A percentile compares a stretch with the other conserved stretches of the same genome.
Conservation (phyloP, 352 stramenopile species). For the Aphanomyces cochlioides region DNA sequence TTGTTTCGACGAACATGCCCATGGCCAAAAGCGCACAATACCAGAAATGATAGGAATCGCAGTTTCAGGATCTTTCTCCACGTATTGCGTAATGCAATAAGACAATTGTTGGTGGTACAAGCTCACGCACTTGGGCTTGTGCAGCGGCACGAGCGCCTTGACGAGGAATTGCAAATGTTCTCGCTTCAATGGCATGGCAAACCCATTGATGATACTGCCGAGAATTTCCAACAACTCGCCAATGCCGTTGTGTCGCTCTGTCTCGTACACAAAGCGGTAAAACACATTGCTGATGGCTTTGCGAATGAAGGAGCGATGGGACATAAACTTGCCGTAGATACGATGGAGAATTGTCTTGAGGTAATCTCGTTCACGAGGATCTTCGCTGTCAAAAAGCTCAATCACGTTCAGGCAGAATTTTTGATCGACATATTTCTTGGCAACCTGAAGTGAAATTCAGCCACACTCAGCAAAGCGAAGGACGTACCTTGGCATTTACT, state of each 20-base stretch:
- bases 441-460: conserved; percentile 37
- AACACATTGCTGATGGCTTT: conserved; percentile 98
- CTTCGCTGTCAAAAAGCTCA: conserved; percentile 93
- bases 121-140: conserved; percentile 96
- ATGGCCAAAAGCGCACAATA: conserved; percentile 95
- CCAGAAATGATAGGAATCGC: conserved; percentile 92
- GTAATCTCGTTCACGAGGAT: conserved; percentile 98
- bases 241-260: conserved; percentile 93
- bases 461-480: neutral
- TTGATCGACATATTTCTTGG: conserved; percentile 98
- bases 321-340: conserved; percentile 99
- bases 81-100: conserved; percentile 99
- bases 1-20: conserved; percentile 93
- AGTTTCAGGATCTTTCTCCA: conserved; percentile 98
- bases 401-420: conserved; percentile 95
- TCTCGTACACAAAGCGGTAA: conserved; percentile 99
- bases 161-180: conserved; percentile 97
- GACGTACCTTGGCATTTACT: conserved; percentile 91
- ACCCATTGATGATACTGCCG: conserved; percentile 98
- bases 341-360: conserved; percentile 99
- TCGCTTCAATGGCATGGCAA: conserved; percentile 98
- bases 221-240: conserved; percentile 98
- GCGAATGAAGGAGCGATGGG: conserved; percentile 96
- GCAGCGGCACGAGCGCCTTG: conserved; percentile 94
- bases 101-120: conserved; percentile 99